Percentiles rank a stretch among this genome's conserved stretches.
Conservation (phyloP, 768 basidiomycete genomes). For the Cyathus striatus region DNA sequence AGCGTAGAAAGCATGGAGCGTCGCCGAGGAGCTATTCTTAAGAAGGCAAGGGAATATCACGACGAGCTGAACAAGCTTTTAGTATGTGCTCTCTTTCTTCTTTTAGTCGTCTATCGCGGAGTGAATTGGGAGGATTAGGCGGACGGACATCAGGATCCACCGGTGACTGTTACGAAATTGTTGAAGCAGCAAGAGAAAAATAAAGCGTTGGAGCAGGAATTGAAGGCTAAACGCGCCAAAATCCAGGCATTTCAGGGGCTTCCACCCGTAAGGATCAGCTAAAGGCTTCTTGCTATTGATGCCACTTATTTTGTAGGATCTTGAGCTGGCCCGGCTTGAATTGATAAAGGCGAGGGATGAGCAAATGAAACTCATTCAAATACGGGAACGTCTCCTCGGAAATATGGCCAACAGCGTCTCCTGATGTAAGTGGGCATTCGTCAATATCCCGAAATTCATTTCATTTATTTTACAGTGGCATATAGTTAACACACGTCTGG, state of each 20-base stretch:
- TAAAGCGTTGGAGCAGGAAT: constrained; percentile 24
- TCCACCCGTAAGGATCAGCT: constrained; percentile 32
- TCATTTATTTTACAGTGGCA: not conserved
- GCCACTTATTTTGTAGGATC: constrained; percentile 25
- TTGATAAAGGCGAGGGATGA: constrained; percentile 33
- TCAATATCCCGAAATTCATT: not conserved
- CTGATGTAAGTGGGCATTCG: constrained; percentile 6
- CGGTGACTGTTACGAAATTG: constrained; percentile 32
- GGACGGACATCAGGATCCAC: constrained; percentile 21
- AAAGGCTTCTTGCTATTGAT: not conserved
- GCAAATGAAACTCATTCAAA: constrained; percentile 40
- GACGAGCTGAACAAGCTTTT: constrained; percentile 27
- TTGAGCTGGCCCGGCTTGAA: constrained; percentile 39
- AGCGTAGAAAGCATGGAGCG: constrained; percentile 27
- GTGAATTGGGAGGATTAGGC: too few relatives aligned
- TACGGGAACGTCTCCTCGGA: constrained; percentile 40
- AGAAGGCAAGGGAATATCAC: constrained; percentile 45
- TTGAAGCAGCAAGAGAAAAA: constrained; percentile 32
- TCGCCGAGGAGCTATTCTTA: constrained; percentile 31
- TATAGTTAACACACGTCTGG: not conserved
- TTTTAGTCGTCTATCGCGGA: too few relatives aligned
- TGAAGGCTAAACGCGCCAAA: constrained; percentile 39
- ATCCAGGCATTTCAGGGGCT: constrained; percentile 43
- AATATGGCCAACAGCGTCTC: constrained; percentile 39
- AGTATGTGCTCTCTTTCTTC: constrained; percentile 18